Evolutionary conservation across 306 rosid genomes (phyloP), one percentile per base, ranked within the genome.

Genomic region (Casuarina cunninghamiana): DNA sequence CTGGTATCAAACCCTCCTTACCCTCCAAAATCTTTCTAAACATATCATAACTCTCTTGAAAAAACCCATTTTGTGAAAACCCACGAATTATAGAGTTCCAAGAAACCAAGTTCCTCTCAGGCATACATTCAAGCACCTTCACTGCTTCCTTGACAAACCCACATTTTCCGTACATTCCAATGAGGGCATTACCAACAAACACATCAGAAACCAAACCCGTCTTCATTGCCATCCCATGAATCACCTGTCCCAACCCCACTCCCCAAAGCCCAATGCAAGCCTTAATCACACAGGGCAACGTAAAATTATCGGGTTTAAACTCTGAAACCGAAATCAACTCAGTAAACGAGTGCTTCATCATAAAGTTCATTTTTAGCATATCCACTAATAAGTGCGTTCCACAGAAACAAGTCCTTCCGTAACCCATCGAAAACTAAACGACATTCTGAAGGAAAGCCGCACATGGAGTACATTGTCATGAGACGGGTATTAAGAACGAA

Each of bases 331-430:
- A 81, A 38, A 93, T 58, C 70, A 93, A 54, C 13, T 88, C 87
- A 0, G 84, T 43, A 74, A 90, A 93, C n/a, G 74, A 37, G 2
- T 12, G 88, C 88, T 17, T 84, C 87, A 7, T 19, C 73, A 73
- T 80, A 82, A 44, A 93, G 97, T 63, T 77, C 80, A 75, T 93
- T 93, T 44, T 83, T 87, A 1, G 82, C 35, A 73, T 88, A 91
- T 32, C 84, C 86, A 73, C 97, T 93, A 32, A 90, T 54, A 60
- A 93, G 93, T 53, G 98, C 97, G 77, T 93, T 93, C 91, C 93
- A 91, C 50, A 77, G 83, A 9, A 87, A 83, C 72, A 90, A 74
- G 69, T 90, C 86, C 49, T 49, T 79, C 81, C 8, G 55, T 8
- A 85, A 65, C 6, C 82, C 77, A 3, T 88, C 82, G 75, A 93